Evolutionary conservation across 495 filamentous ascomycete species (phyloP), one percentile per base, ranked within the genome.

Genomic region (Neurospora sp.): DNA sequence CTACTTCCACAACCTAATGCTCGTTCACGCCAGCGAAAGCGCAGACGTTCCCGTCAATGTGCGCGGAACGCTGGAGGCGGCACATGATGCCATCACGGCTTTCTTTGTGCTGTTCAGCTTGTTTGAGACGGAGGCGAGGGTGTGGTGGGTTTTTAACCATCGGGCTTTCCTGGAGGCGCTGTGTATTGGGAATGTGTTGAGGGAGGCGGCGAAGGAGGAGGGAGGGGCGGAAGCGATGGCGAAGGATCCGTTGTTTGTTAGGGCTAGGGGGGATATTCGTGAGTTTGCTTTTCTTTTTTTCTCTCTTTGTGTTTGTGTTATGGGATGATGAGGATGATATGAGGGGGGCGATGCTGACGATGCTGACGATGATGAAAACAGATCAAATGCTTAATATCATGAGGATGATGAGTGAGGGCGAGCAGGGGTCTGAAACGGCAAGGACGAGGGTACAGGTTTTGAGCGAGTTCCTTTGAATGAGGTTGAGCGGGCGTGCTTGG

Each of bases 141-240:
- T 92, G 5, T 93, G 91, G 90, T 93, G 91, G 90, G 90, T 92
- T 7, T 92, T 92, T 77, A 89, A 90, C 77, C 91, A 92, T 78
- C 81, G 91, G 17, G 90, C 90, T 0, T 93, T 93, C 78, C 81
- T 92, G 62, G 90, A 92, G 79, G 89, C 89, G 31, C 80, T 91
- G 77, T 85, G 88, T 75, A 83, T 85, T 39, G 84, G 84, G 17
- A 81, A 81, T 70, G 83, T 87, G 40, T 24, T 39, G 37, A 5
- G 69, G 69, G 42, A 73, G 36, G 15, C 13, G 69, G 43, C 31
- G 2, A 75, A 76, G 31, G 83, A 83, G 72, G 76, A 76, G 1
- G 76, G 78, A 0, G 81, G 78, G 0, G 79, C 75, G 38, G 81
- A 83, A 40, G 76, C 75, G 0, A 71, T 86, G 59, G 72, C 73